phyloP scores from a whole-genome alignment of 2,329 filamentous ascomycete genomes.

The Intubia oerlemansii region DNA sequence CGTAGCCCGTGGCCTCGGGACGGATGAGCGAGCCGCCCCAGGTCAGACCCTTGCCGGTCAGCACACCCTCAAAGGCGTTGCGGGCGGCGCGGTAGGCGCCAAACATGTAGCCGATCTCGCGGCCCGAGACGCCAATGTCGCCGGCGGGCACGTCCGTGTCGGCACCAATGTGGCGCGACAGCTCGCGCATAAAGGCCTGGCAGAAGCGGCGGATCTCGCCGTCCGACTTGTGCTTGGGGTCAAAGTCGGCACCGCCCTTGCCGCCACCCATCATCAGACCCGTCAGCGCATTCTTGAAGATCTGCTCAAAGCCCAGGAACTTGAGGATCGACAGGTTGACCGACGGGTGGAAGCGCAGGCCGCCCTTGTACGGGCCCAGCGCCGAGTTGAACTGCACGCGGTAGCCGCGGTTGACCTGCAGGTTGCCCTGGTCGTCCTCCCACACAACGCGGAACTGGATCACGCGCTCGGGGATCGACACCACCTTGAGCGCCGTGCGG shows the following conservation, averaged over 20 bases:
- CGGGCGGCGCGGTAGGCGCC: conserved; percentile 75
- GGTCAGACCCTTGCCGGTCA: conserved; percentile 82
- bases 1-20: conserved; percentile 87
- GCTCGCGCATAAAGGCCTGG: conserved; percentile 85
- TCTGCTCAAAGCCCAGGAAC: conserved; percentile 97
- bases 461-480: conserved; percentile 79
- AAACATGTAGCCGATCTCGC: conserved; percentile 90
- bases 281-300: conserved; percentile 98
- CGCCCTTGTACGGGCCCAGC: conserved; percentile 94
- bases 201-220: conserved; percentile 97
- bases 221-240: conserved; percentile 96
- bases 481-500: conserved; percentile 71
- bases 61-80: conserved; percentile 86
- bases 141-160: conserved; percentile 93
- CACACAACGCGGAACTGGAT: conserved; percentile 96
- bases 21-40: conserved; percentile 93
- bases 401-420: conserved; percentile 87
- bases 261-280: conserved; percentile 91
- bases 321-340: conserved; percentile 72
- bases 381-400: conserved; percentile 98
- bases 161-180: conserved; percentile 87
- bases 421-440: conserved; percentile 79
- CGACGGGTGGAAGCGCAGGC: conserved; percentile 80
- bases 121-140: conserved; percentile 82
- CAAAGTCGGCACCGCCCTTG: conserved; percentile 95